Base-by-base conservation (phyloP, 306 rosid genomes). In the Boehmeria nivea region DNA sequence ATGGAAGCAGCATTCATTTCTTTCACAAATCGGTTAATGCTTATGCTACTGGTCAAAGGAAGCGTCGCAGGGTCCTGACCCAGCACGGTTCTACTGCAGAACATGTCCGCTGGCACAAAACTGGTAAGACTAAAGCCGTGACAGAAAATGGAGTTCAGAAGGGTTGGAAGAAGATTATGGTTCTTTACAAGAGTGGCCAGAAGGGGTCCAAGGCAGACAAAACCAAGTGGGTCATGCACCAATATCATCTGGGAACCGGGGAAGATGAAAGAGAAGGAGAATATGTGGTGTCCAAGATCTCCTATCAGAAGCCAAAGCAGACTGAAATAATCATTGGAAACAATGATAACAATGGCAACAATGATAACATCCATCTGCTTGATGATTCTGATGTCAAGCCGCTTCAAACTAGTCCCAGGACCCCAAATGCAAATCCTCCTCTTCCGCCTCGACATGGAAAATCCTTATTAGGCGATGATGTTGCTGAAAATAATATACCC, bases 151-250 rank as follows among this genome's bases (percentile, higher is more conserved):
- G 80, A 53, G 52, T 57, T 54, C 75, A 57, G 14, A 85, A 75
- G 61, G 93, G 98, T 56, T 91, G 74, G 51, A 91, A 84, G 69
- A 91, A 91, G 75, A 91, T 91, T 53, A 76, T 91, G 84, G 89
- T 85, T 64, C 82, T 91, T 11, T 82, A 91, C 54, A 54, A 72
- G 65, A 70, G 76, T 71, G 67, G 87, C 6, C 64, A 72, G 75
- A 85, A 79, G 44, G 89, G 83, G 17, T 66, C 76, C 57, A 91
- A 80, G 72, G 54, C 85, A 14, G 63, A 60, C 51, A 91, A 80
- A 65, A 62, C 85, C 24, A 73, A 65, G n/a, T 91, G 98, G 98
- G 84, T 64, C 40, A 84, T 84, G 88, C 96, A 91, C 70, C 98
- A 91, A 70, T 91, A 84, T 70, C 98, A 91, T 72, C 67, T 91